These are phyloP conservation scores for Claviceps africana DNA, from an alignment of 2,329 filamentous ascomycete genomes.

Conservation along the genomic window DNA sequence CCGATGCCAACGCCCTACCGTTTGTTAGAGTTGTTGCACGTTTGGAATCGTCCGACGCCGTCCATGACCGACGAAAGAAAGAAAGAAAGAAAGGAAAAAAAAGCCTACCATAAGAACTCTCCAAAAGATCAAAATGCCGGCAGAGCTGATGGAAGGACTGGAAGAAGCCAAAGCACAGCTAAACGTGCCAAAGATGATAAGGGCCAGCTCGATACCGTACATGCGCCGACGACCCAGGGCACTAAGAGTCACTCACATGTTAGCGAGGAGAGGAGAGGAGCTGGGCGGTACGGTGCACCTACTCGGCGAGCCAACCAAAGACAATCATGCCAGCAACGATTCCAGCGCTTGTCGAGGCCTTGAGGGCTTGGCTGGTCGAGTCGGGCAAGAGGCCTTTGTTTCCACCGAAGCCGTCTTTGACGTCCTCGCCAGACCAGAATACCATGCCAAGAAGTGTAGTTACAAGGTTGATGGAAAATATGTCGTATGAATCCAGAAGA, in stretches of 20 bases:
- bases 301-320: conserved; percentile 66
- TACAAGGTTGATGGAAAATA: conserved; percentile 68
- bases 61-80: background rate
- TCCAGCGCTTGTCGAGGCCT: conserved; percentile 66
- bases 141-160: conserved; percentile 45
- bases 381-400: conserved; percentile 47
- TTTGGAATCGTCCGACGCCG: too few species aligned
- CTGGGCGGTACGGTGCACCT: conserved; percentile 8
- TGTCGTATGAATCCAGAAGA: conserved; percentile 70
- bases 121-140: conserved; percentile 57
- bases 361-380: conserved; percentile 57
- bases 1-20: conserved; percentile 57
- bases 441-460: conserved; percentile 61
- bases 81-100: background rate
- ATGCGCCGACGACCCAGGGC: conserved; percentile 63
- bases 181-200: conserved; percentile 59
- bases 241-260: conserved; percentile 14
- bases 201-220: conserved; percentile 64
- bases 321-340: conserved; percentile 65
- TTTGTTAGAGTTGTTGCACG: too few species aligned
- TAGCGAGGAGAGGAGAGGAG: conserved; percentile 4
- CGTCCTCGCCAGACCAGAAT: conserved; percentile 46
- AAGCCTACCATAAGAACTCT: conserved; percentile 52
- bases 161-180: conserved; percentile 49
- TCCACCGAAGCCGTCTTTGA: conserved; percentile 32